phyloP scores from a whole-genome alignment of 331 rosid species.

The Malus hybrid region DNA sequence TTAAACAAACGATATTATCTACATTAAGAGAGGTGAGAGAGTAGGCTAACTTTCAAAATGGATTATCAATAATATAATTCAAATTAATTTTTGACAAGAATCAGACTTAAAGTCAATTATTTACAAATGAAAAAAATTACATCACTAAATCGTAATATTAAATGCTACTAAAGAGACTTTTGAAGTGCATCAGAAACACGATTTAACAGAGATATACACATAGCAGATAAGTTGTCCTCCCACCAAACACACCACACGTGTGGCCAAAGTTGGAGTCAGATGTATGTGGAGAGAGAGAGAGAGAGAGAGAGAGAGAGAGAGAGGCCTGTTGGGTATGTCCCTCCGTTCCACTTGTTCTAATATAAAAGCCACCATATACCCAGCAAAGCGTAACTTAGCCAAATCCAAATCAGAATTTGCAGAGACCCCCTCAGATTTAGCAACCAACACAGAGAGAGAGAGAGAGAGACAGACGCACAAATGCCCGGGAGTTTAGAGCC shows the following conservation, averaged over 20 bases:
- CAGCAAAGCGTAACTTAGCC: conserved; percentile 34
- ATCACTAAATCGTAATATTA: rapidly evolving
- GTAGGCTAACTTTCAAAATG: no score
- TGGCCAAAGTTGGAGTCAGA: conserved; percentile 50
- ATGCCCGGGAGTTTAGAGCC: conserved; percentile 87
- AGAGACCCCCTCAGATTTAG: conserved; percentile 45
- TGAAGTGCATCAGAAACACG: no score
- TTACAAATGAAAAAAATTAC: rapidly evolving
- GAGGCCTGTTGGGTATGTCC: conserved; percentile 53
- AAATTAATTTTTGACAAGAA: no score
- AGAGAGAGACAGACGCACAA: neutral
- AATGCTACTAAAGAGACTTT: no score
- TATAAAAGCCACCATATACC: conserved; percentile 12
- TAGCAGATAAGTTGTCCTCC: no score
- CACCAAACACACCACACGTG: conserved; percentile 37
- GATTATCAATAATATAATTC: no score
- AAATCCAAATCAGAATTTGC: conserved; percentile 40
- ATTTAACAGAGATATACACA: no score
- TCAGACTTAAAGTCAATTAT: no score
- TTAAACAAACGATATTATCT: no score
- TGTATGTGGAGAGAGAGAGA: conserved; percentile 12
- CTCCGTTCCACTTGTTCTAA: conserved; percentile 60
- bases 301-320: conserved; percentile 13
- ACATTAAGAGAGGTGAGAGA: rapidly evolving
- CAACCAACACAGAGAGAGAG: neutral